A percentile compares a stretch with the other conserved stretches of the same genome.
Evolutionary conservation across 139 green algal genomes (phyloP).

Genomic region (Picochlorum sp.): DNA sequence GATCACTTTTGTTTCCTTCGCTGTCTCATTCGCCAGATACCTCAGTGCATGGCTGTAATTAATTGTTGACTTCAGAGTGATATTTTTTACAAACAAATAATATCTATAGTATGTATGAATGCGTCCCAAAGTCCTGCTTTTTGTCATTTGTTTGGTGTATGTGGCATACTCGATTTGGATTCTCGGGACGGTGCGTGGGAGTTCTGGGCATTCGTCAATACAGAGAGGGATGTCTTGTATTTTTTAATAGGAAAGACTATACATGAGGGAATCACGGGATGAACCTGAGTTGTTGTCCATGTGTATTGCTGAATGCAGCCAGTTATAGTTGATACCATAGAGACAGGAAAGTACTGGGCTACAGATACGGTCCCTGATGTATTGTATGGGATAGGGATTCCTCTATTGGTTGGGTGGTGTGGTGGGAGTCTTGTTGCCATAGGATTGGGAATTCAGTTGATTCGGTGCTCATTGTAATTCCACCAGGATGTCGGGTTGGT

Average conservation of each 20-base stretch:
- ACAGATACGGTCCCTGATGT: constrained; percentile 21
- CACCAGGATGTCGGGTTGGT: constrained; percentile 35
- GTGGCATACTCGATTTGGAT: constrained; percentile 44
- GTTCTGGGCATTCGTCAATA: too few species aligned
- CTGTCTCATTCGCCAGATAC: too few species aligned
- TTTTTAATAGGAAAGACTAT: too few species aligned
- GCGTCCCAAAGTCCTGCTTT: constrained; percentile 4
- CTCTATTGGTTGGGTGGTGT: constrained; percentile 9
- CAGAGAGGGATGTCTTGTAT: too few species aligned
- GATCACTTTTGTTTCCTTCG: too few species aligned
- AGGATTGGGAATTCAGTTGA: too few species aligned
- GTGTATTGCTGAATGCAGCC: constrained; percentile 36
- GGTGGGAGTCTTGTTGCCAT: constrained; percentile 1
- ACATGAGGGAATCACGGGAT: not conserved
- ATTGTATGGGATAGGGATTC: constrained; percentile 23
- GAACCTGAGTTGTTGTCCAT: too few species aligned
- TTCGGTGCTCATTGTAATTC: constrained; percentile 4
- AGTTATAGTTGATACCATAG: constrained; percentile 47
- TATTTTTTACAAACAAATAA: too few species aligned
- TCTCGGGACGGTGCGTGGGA: constrained; percentile 34
- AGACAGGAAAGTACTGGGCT: too few species aligned
- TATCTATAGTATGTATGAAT: not conserved
- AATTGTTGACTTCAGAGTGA: too few species aligned
- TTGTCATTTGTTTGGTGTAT: constrained; percentile 13
- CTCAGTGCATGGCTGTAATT: too few species aligned